phyloP scores from a whole-genome alignment of 805 yeast species.

The Candida jianshihensis region DNA sequence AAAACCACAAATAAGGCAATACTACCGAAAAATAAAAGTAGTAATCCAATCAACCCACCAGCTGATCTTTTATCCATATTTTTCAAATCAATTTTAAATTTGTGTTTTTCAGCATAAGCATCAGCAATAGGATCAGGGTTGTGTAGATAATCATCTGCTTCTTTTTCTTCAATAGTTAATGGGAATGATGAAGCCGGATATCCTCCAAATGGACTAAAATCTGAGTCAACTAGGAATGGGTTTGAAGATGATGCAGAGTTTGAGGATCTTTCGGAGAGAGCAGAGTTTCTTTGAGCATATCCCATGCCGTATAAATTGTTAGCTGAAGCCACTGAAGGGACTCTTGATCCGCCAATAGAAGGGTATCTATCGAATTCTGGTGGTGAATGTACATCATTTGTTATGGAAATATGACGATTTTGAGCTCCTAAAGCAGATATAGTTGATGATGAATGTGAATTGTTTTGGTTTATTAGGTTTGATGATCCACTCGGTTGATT shows the following conservation, averaged over 20 bases:
- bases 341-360: constrained; percentile 47
- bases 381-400: constrained; percentile 31
- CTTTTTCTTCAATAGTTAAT: constrained; percentile 83
- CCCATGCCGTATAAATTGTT: constrained; percentile 15
- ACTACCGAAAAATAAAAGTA: constrained; percentile 52
- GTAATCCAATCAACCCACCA: constrained; percentile 55
- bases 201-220: constrained; percentile 91
- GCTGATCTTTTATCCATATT: constrained; percentile 56
- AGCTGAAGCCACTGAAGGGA: constrained; percentile 43
- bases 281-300: constrained; percentile 13
- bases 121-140: constrained; percentile 95
- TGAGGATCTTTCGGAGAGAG: constrained; percentile 9
- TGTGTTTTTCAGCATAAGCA: constrained; percentile 71
- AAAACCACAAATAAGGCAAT: constrained; percentile 65
- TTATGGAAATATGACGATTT: constrained; percentile 4
- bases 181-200: constrained; percentile 94
- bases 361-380: constrained; percentile 67
- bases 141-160: constrained; percentile 90
- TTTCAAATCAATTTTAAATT: constrained; percentile 59
- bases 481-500: constrained; percentile 34
- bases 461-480: constrained; percentile 23
- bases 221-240: constrained; percentile 48
- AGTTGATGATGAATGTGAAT: constrained; percentile 19
- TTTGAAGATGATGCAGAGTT: constrained; percentile 23
- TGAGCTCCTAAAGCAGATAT: constrained; percentile 14